Conservation (phyloP, 805 yeast genomes). For the Grigorovia humatica region DNA sequence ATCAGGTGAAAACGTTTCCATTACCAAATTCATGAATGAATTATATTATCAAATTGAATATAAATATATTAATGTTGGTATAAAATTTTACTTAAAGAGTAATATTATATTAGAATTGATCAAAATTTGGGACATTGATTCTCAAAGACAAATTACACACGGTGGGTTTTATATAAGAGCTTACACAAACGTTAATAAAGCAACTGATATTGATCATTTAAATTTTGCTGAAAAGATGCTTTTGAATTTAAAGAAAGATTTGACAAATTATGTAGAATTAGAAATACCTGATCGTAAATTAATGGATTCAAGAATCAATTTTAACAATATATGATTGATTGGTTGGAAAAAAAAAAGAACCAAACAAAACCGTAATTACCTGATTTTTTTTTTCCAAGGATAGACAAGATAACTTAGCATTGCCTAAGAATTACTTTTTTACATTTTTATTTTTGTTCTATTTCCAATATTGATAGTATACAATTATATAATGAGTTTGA, state of each 20-base stretch:
- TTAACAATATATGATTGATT: background rate
- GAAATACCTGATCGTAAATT: constrained; percentile 66
- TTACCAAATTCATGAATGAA: constrained; percentile 38
- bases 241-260: constrained; percentile 49
- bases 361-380: no score
- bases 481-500: background rate
- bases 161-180: constrained; percentile 49
- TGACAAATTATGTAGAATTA: constrained; percentile 58
- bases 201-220: constrained; percentile 67
- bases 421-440: no score
- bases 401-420: no score
- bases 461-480: background rate
- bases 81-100: constrained; percentile 19
- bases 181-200: constrained; percentile 56
- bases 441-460: no score
- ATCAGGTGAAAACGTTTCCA: constrained; percentile 25
- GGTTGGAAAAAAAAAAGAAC: no score
- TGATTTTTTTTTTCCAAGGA: no score
- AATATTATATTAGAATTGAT: constrained; percentile 22
- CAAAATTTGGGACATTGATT: constrained; percentile 24
- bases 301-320: constrained; percentile 58
- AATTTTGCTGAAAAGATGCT: constrained; percentile 56
- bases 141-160: constrained; percentile 42
- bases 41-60: constrained; percentile 62
- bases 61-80: constrained; percentile 21